Conservation (phyloP, 164 flowering plant species). For the Saururus chinensis region DNA sequence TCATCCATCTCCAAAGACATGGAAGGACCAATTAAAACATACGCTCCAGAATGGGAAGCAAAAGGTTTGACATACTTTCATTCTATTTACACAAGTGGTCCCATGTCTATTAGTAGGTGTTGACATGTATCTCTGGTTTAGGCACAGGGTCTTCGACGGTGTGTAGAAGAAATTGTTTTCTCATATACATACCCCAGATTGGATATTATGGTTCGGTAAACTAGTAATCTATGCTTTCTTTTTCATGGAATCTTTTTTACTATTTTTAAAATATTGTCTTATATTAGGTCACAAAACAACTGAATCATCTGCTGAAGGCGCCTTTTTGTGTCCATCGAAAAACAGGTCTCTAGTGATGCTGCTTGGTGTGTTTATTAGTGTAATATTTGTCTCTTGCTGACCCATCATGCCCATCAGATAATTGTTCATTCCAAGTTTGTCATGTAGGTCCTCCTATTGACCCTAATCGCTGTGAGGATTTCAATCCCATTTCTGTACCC, state of each 20-base stretch:
- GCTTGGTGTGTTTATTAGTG: no score
- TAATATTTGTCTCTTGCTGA: not conserved
- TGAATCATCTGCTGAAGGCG: slow-evolving; percentile 94
- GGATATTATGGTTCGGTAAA: slow-evolving; percentile 73
- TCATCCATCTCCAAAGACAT: slow-evolving; percentile 47
- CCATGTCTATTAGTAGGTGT: not conserved
- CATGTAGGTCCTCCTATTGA: slow-evolving; percentile 90
- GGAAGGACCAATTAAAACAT: slow-evolving; percentile 79
- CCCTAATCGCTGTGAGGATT: slow-evolving; percentile 74
- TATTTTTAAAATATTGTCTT: not conserved
- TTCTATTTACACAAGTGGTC: not conserved
- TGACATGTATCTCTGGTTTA: slow-evolving; percentile 10
- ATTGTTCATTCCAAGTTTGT: not conserved
- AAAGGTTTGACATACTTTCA: slow-evolving; percentile 33
- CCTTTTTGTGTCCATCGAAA: slow-evolving; percentile 98
- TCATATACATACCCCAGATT: slow-evolving; percentile 82
- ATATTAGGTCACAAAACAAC: slow-evolving; percentile 80
- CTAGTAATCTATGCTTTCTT: not conserved
- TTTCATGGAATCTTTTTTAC: slow-evolving; percentile 3
- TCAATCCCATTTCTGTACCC: slow-evolving; percentile 86
- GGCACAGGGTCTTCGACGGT: slow-evolving; percentile 57
- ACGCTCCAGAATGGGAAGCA: slow-evolving; percentile 60
- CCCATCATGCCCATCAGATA: not conserved
- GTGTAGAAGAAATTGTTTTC: slow-evolving; percentile 89
- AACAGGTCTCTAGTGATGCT: slow-evolving; percentile 87